Evolutionary conservation across 768 basidiomycete species (phyloP).

Genomic region (Russula vinacea): DNA sequence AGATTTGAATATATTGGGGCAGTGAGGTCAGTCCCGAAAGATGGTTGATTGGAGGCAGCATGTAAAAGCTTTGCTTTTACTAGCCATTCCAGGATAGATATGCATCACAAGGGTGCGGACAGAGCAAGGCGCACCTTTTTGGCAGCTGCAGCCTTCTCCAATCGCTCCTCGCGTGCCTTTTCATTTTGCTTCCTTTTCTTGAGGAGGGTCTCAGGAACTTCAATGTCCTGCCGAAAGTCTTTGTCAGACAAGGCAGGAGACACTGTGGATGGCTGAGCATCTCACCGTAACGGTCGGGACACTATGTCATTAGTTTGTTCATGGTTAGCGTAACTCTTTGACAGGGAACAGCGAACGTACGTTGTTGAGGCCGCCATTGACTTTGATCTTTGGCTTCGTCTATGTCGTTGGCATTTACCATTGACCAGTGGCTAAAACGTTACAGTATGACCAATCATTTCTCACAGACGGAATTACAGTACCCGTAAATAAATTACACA

Average conservation of each 20-base stretch:
- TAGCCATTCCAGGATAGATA: conserved; percentile 80
- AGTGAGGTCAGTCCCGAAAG: conserved; percentile 80
- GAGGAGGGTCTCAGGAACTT: conserved; percentile 99
- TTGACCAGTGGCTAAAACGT: conserved; percentile 42
- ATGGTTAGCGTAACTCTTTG: conserved; percentile 1
- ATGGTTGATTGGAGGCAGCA: conserved; percentile 90
- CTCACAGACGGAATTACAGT: conserved; percentile 27
- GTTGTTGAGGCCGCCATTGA: conserved; percentile 53
- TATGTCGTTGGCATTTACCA: conserved; percentile 9
- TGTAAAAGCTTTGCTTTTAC: conserved; percentile 48
- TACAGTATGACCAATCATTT: conserved; percentile 38
- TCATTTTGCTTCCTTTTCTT: conserved; percentile 99
- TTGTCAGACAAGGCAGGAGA: conserved; percentile 17
- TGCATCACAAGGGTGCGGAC: conserved; percentile 63
- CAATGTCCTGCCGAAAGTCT: conserved; percentile 59
- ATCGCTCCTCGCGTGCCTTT: conserved; percentile 91
- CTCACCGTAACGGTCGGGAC: conserved; percentile 16
- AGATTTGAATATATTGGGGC: conserved; percentile 29
- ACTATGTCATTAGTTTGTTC: not conserved
- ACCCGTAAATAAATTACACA: not conserved
- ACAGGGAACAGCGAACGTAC: conserved; percentile 38
- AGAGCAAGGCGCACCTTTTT: conserved; percentile 67
- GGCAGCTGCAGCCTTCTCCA: conserved; percentile 76
- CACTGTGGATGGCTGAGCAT: not conserved
- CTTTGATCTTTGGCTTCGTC: conserved; percentile 35